phyloP scores from a whole-genome alignment of 805 yeast genomes.

The Wickerhamomyces queroliae region DNA sequence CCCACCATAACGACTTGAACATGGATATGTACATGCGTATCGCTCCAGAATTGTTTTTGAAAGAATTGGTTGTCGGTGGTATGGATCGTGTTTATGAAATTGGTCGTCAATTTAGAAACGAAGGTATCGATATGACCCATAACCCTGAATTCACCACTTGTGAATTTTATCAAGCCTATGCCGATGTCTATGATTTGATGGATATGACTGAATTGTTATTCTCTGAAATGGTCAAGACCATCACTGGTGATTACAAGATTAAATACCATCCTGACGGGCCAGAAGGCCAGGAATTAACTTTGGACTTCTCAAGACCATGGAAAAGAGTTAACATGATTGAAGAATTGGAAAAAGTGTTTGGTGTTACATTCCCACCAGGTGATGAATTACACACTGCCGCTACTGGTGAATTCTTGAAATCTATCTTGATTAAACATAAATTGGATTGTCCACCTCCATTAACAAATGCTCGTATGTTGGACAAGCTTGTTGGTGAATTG shows the following conservation, averaged over 20 bases:
- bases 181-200: conserved; percentile 95
- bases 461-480: conserved; percentile 98
- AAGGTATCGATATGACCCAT: conserved; percentile 97
- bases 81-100: conserved; percentile 97
- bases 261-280: conserved; percentile 94
- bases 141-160: conserved; percentile 99
- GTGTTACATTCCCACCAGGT: conserved; percentile 92
- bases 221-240: conserved; percentile 95
- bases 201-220: conserved; percentile 84
- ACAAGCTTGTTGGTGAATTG: conserved; percentile 93
- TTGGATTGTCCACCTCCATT: conserved; percentile 87
- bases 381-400: conserved; percentile 91
- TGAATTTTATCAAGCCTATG: conserved; percentile 97
- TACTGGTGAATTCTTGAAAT: conserved; percentile 86
- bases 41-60: conserved; percentile 95
- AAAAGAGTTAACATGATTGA: conserved; percentile 97
- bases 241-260: conserved; percentile 84
- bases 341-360: conserved; percentile 81
- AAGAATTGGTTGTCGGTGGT: conserved; percentile 97
- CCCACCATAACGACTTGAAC: conserved; percentile 95
- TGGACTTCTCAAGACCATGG: conserved; percentile 96
- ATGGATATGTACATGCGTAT: conserved; percentile 97
- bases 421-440: conserved; percentile 69
- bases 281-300: conserved; percentile 67
- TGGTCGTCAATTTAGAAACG: conserved; percentile 98